Percentiles rank a stretch among this genome's conserved stretches.
These are phyloP conservation scores for Fusarium nisikadoi DNA, from an alignment of 2,329 filamentous ascomycete genomes.

Conservation along the genomic window DNA sequence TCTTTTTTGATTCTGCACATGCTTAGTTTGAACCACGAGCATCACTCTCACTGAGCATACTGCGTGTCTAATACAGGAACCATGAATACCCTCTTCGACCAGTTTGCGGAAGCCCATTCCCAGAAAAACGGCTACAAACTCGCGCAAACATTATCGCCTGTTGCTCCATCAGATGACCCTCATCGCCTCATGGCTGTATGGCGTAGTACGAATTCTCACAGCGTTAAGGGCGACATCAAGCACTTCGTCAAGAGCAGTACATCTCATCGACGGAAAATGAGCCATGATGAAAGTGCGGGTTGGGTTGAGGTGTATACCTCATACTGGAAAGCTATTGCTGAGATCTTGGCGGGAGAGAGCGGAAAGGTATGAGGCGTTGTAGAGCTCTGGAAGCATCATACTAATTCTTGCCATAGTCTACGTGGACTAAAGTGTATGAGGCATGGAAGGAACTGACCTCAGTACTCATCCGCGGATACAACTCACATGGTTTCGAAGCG, in stretches of 20 bases:
- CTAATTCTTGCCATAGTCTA: slow-evolving; percentile 54
- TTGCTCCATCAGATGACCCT: slow-evolving; percentile 69
- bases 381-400: not conserved
- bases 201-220: slow-evolving; percentile 74
- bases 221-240: slow-evolving; percentile 75
- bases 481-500: slow-evolving; percentile 77
- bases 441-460: slow-evolving; percentile 88
- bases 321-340: slow-evolving; percentile 85
- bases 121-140: slow-evolving; percentile 76
- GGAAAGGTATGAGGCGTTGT: slow-evolving; percentile 48
- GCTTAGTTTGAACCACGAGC: not conserved
- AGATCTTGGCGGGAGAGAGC: slow-evolving; percentile 69
- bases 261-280: slow-evolving; percentile 62
- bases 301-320: slow-evolving; percentile 87
- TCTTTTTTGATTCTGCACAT: not conserved
- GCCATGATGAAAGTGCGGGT: slow-evolving; percentile 76
- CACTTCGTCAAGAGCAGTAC: slow-evolving; percentile 75
- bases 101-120: slow-evolving; percentile 77
- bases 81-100: slow-evolving; percentile 79
- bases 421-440: slow-evolving; percentile 86
- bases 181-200: slow-evolving; percentile 76
- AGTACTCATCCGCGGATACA: slow-evolving; percentile 82
- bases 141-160: slow-evolving; percentile 78
- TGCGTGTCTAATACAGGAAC: slow-evolving; percentile 29
- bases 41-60: slow-evolving; percentile 2